Conservation (phyloP, 2,329 filamentous ascomycete species). For the Myriosclerotinia scirpicola region DNA sequence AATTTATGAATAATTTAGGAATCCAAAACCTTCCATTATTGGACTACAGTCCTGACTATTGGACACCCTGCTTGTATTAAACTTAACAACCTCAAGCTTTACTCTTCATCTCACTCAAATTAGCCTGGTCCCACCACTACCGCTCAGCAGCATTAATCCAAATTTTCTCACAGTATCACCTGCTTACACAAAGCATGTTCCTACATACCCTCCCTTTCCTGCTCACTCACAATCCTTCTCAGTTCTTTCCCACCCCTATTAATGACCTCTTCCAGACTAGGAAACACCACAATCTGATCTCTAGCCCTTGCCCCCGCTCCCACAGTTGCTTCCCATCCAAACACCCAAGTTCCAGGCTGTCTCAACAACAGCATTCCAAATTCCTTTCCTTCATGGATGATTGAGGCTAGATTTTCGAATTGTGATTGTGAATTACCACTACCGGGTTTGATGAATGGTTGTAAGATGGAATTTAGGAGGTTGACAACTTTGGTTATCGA, state of each 20-base stretch:
- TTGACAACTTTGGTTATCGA: neutral
- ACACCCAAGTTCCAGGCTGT: conserved; percentile 17
- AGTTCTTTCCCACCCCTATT: neutral
- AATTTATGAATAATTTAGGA: too few relatives aligned
- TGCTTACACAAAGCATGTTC: too few relatives aligned
- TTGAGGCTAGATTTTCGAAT: conserved; percentile 19
- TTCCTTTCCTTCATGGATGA: conserved; percentile 18
- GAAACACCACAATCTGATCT: conserved; percentile 13
- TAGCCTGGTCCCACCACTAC: neutral
- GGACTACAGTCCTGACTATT: too few relatives aligned
- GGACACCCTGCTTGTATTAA: too few relatives aligned
- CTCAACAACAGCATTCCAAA: conserved; percentile 19
- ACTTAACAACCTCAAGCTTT: too few relatives aligned
- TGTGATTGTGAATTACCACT: conserved; percentile 4
- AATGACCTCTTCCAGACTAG: conserved; percentile 6
- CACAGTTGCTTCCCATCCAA: neutral
- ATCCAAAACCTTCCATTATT: too few relatives aligned
- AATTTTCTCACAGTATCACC: too few relatives aligned
- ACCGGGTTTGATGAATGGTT: neutral
- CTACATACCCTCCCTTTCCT: neutral
- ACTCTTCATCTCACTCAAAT: too few relatives aligned
- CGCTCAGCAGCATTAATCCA: neutral
- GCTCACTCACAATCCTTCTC: conserved; percentile 9
- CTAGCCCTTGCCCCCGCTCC: neutral
- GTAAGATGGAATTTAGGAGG: neutral